Base-by-base conservation (phyloP, 805 yeast species). In the Barnettozyma californica region DNA sequence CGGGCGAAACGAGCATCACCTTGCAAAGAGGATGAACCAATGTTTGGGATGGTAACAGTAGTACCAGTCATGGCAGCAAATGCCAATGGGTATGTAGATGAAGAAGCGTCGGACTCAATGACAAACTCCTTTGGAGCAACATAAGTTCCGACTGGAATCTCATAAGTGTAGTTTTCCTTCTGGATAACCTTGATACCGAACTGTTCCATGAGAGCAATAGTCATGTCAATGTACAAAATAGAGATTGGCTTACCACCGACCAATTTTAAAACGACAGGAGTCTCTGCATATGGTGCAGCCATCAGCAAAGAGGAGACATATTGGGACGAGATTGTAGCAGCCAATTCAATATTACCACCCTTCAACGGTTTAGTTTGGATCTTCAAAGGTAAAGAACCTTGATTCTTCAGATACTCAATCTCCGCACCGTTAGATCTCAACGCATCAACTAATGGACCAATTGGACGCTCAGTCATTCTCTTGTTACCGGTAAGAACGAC, bases 241-340 rank as follows among this genome's bases (percentile, higher is more conserved):
- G 98, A 92, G 52, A 94, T 88, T 55, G 99, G 99, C 66, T 91
- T 91, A 36, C 99, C 99, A 29, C 98, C 99, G 19, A 87, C 91
- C 51, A 94, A 75, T 9, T 92, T 70, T 62, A 94, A 77, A 9
- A 96, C 89, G 27, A 92, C 95, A 7, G 96, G 95, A 48, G 79
- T 76, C 49, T 81, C 69, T 10, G 98, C 98, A 63, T 91, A 94
- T 43, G 99, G 99, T 34, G 99, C 98, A 68, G 96, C 87, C 96
- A 94, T 90, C 61, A 94, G 77, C 48, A 94, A 77, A 0, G 98
- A 92, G 1, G 98, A 91, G 41, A 94, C 99, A 60, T 94, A 94
- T 68, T 94, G 99, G 13, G 98, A 94, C 1, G 98, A 91, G 41
- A 94, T 87, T 5, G 98, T 91, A 20, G 99, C 99, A 37, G 92